Evolutionary conservation across 164 flowering plant genomes (phyloP).

Genomic region (Annona cherimola): DNA sequence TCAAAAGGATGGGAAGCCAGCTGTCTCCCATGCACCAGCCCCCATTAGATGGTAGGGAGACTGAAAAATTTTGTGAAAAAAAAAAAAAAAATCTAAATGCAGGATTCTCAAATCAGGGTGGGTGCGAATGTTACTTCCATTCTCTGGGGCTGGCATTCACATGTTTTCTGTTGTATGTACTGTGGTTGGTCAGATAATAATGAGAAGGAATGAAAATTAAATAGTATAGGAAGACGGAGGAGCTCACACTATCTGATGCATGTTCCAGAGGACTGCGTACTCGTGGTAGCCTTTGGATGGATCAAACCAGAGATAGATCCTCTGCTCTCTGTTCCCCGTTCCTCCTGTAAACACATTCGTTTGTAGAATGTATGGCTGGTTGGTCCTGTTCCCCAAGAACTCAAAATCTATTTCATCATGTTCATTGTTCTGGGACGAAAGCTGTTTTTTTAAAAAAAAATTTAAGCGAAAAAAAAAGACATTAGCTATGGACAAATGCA

Average conservation of each 20-base stretch:
- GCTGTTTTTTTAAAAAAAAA: conserved; percentile 23
- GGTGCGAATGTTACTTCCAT: not conserved
- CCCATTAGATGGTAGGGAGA: too few species aligned
- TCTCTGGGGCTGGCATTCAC: too few species aligned
- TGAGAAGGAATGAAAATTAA: not conserved
- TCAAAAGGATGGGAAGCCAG: too few species aligned
- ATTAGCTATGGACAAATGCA: too few species aligned
- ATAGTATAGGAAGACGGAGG: not conserved
- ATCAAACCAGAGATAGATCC: conserved; percentile 76
- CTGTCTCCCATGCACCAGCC: too few species aligned
- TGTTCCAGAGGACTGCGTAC: conserved; percentile 67
- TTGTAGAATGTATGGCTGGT: conserved; percentile 77
- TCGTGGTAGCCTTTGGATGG: conserved; percentile 56
- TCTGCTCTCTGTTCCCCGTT: conserved; percentile 66
- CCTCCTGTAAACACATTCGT: conserved; percentile 83
- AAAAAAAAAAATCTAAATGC: not conserved
- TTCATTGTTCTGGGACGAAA: conserved; percentile 62
- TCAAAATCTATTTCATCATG: conserved; percentile 88
- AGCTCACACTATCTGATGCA: conserved; percentile 50
- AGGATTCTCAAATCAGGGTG: not conserved
- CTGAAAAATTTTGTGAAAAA: too few species aligned
- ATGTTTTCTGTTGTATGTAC: too few species aligned
- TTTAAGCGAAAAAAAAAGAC: not conserved
- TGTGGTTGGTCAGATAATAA: too few species aligned
- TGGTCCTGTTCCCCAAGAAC: conserved; percentile 75